These are phyloP conservation scores for Eragrostis curvula DNA, from an alignment of 176 grass and related monocot genomes.

Conservation along the genomic window DNA sequence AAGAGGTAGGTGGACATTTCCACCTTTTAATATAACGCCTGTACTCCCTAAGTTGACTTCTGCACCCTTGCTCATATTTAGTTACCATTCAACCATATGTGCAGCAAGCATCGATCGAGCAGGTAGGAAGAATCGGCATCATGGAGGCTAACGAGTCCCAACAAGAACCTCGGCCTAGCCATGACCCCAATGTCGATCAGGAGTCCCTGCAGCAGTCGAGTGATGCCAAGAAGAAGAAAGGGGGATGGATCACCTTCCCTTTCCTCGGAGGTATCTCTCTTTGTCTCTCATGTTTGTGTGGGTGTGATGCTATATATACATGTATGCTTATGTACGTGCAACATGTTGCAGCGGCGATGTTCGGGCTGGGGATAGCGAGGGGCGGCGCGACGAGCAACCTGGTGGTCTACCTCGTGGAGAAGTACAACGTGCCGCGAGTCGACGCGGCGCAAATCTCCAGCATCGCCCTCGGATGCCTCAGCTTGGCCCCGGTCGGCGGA, in stretches of 20 bases:
- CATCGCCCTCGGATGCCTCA: constrained; percentile 58
- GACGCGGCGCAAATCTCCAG: constrained; percentile 77
- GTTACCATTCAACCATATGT: neutral
- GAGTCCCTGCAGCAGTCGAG: constrained; percentile 45
- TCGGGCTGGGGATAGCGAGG: constrained; percentile 33
- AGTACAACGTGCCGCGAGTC: constrained; percentile 73
- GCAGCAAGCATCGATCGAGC: neutral
- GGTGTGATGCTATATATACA: no score
- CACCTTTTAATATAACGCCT: neutral
- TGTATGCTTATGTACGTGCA: neutral
- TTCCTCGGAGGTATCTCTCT: constrained; percentile 64
- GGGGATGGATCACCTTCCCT: constrained; percentile 83
- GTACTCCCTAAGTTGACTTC: neutral
- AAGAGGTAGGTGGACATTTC: no score
- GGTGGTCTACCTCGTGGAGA: constrained; percentile 61
- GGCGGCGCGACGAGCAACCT: constrained; percentile 48
- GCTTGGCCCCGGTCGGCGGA: constrained; percentile 62
- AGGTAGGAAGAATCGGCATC: neutral
- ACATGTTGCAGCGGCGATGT: constrained; percentile 40
- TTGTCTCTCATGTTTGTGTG: neutral
- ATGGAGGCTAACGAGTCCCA: constrained; percentile 37
- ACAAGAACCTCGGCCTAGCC: neutral
- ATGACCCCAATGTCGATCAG: constrained; percentile 13
- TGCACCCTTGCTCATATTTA: neutral
- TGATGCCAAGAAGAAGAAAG: constrained; percentile 33